A percentile compares a stretch with the other conserved stretches of the same genome.
phyloP scores from a whole-genome alignment of 805 yeast species.

The Yarrowia keelungensis region DNA sequence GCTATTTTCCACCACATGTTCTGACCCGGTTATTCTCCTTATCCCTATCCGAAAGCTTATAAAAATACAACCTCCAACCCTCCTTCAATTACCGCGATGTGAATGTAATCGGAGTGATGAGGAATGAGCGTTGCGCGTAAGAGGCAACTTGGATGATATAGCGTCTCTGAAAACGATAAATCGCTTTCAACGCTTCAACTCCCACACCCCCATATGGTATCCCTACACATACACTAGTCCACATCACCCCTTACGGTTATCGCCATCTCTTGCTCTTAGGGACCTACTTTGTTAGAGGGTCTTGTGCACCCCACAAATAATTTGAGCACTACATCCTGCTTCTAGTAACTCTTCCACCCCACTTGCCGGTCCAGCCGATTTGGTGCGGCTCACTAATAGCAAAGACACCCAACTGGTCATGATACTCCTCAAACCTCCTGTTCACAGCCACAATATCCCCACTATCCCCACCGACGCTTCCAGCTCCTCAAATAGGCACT shows the following conservation, averaged over 20 bases:
- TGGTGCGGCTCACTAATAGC: slow-evolving; percentile 10
- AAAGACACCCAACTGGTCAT: background rate
- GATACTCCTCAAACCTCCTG: background rate
- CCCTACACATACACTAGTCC: background rate
- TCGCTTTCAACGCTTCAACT: too few relatives aligned
- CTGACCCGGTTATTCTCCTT: slow-evolving; percentile 26
- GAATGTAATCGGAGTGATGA: background rate
- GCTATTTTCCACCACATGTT: slow-evolving; percentile 20
- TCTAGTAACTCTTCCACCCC: slow-evolving; percentile 5
- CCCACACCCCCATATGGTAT: too few relatives aligned
- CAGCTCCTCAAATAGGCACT: slow-evolving; percentile 15
- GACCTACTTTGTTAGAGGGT: background rate
- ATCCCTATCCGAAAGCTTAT: slow-evolving; percentile 13
- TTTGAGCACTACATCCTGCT: background rate
- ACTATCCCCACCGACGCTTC: slow-evolving; percentile 16
- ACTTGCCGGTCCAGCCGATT: slow-evolving; percentile 11
- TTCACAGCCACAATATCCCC: background rate
- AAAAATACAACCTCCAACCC: slow-evolving; percentile 14
- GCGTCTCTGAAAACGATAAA: too few relatives aligned
- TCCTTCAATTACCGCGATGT: slow-evolving; percentile 8
- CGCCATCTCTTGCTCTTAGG: slow-evolving; percentile 20
- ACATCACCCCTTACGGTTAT: background rate
- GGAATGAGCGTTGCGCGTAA: too few relatives aligned
- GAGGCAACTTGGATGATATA: too few relatives aligned
- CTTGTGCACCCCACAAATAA: slow-evolving; percentile 1